Conservation (phyloP, 1,284 basidiomycete species). For the Termitomyces sp. region DNA sequence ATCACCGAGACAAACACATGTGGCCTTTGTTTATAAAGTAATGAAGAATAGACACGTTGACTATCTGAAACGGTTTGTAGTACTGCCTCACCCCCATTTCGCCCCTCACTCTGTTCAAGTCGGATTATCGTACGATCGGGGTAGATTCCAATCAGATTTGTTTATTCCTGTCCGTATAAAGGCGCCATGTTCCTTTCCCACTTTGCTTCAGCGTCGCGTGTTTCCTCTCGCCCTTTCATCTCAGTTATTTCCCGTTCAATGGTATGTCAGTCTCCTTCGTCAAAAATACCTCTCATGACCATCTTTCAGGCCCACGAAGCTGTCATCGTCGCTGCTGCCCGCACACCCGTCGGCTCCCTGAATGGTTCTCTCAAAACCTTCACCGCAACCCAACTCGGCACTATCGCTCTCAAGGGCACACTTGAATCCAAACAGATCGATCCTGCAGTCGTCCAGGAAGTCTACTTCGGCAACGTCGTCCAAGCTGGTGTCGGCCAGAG, state of each 20-base stretch:
- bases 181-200: slow-evolving; percentile 35
- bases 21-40: slow-evolving; percentile 21
- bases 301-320: slow-evolving; percentile 62
- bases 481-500: slow-evolving; percentile 95
- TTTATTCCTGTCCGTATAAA: slow-evolving; percentile 16
- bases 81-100: slow-evolving; percentile 1
- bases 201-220: slow-evolving; percentile 31
- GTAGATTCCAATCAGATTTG: slow-evolving; percentile 21
- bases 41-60: slow-evolving; percentile 17
- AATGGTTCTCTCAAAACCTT: slow-evolving; percentile 87
- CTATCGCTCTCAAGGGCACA: slow-evolving; percentile 86
- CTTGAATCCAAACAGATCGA: slow-evolving; percentile 78
- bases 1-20: slow-evolving; percentile 22
- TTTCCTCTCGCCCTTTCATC: slow-evolving; percentile 36
- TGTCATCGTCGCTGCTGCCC: slow-evolving; percentile 91
- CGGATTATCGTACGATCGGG: slow-evolving; percentile 30
- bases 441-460: slow-evolving; percentile 83
- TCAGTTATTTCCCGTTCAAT: slow-evolving; percentile 41
- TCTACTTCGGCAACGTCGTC: slow-evolving; percentile 96
- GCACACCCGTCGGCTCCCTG: slow-evolving; percentile 93
- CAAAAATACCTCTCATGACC: neutral
- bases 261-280: slow-evolving; percentile 31
- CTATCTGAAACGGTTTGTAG: neutral
- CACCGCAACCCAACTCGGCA: slow-evolving; percentile 89
- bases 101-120: slow-evolving; percentile 1